phyloP scores from a whole-genome alignment of 208 protist genomes.

The Wallacemonas sp. region DNA sequence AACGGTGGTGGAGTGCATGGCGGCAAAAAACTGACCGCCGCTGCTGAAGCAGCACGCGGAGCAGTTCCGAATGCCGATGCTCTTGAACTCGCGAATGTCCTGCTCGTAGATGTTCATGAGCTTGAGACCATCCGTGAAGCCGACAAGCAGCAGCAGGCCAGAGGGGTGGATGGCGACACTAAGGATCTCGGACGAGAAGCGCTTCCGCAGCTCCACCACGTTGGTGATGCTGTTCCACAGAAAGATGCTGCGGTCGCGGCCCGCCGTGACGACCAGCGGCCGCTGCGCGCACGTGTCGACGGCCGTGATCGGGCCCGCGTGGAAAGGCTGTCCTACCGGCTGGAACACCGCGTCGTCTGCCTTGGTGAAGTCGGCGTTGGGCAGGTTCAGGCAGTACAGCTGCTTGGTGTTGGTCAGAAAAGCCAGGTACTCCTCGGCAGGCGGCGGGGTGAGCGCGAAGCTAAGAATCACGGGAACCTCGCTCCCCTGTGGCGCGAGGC shows the following conservation, averaged over 20 bases:
- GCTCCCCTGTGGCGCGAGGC: conserved; percentile 27
- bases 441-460: conserved; percentile 85
- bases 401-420: conserved; percentile 94
- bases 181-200: conserved; percentile 92
- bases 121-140: conserved; percentile 94
- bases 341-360: conserved; percentile 93
- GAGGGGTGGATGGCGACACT: conserved; percentile 96
- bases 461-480: conserved; percentile 78
- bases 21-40: conserved; percentile 97
- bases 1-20: conserved; percentile 95
- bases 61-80: conserved; percentile 94
- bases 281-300: conserved; percentile 95
- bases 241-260: conserved; percentile 89
- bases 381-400: conserved; percentile 92
- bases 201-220: conserved; percentile 90
- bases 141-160: conserved; percentile 94
- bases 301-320: conserved; percentile 86
- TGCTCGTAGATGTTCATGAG: conserved; percentile 97
- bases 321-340: conserved; percentile 90
- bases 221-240: conserved; percentile 97
- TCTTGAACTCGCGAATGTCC: conserved; percentile 94
- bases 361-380: conserved; percentile 94
- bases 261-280: conserved; percentile 94
- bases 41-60: conserved; percentile 93
- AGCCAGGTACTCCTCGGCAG: conserved; percentile 88